These are phyloP conservation scores for Kluyveromyces siamensis DNA, from an alignment of 805 yeast genomes.

Conservation along the genomic window DNA sequence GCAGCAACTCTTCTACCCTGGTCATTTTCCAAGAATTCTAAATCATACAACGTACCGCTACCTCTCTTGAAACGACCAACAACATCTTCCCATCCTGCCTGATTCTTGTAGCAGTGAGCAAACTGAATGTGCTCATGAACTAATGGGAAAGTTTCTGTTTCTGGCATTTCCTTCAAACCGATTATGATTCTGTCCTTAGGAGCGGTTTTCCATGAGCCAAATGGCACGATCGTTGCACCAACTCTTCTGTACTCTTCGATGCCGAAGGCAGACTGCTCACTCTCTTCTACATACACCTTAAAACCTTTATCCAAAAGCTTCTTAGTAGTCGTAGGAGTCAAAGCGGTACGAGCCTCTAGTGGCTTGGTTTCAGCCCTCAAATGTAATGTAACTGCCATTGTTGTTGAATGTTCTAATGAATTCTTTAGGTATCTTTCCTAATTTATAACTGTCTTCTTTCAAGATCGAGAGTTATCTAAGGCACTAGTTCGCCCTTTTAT, in stretches of 20 bases:
- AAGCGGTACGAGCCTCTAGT: slow-evolving; percentile 92
- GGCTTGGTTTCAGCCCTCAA: slow-evolving; percentile 97
- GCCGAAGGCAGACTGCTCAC: slow-evolving; percentile 73
- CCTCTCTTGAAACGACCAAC: slow-evolving; percentile 85
- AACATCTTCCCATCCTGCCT: slow-evolving; percentile 95
- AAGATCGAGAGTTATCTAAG: too few relatives aligned
- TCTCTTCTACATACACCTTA: slow-evolving; percentile 79
- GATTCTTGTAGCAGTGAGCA: slow-evolving; percentile 98
- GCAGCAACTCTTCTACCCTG: slow-evolving; percentile 99
- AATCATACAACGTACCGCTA: slow-evolving; percentile 81
- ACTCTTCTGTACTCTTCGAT: slow-evolving; percentile 64
- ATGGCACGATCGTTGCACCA: slow-evolving; percentile 86
- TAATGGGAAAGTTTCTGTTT: slow-evolving; percentile 79
- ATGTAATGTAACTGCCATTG: slow-evolving; percentile 56
- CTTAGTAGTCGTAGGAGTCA: slow-evolving; percentile 87
- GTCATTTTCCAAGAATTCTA: slow-evolving; percentile 90
- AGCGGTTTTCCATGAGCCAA: slow-evolving; percentile 88
- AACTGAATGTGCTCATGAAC: slow-evolving; percentile 95
- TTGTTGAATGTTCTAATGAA: slow-evolving; percentile 5
- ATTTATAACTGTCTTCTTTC: too few relatives aligned
- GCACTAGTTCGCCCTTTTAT: too few relatives aligned
- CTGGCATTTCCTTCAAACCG: slow-evolving; percentile 94
- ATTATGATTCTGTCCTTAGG: slow-evolving; percentile 84
- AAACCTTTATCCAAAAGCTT: slow-evolving; percentile 80
- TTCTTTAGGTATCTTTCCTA: neutral